Evolutionary conservation across 768 basidiomycete species (phyloP), one percentile per base, ranked within the genome.

Genomic region (Calocybe indica): DNA sequence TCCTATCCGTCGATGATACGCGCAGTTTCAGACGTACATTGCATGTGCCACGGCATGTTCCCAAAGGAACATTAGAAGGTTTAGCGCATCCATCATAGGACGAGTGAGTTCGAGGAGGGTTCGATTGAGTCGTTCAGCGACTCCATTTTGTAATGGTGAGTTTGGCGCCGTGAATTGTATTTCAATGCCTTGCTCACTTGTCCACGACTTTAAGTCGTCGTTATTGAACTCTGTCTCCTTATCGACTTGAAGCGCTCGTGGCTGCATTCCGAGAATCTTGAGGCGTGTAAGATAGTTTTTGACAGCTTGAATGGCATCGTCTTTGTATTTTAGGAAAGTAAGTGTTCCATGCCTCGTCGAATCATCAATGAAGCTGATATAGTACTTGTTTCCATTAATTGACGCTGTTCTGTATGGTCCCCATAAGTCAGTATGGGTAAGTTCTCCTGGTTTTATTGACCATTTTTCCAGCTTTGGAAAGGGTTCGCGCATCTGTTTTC

Each of bases 381-480:
- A 68, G 44, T 72, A 72, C 1, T 36, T 29, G 5, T 50, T 36
- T n/a, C 56, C 54, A 0, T 55, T 48, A 0, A 59, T 35, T 0
- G 36, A 65, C 12, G 46, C 43, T 0, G 60, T 44, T 0, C 52
- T 55, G 0, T 65, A 59, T 6, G 67, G 71, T 11, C 70, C 68
- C 69, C 73, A 75, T 1, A 75, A 13, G 49, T 74, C 64, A 0
- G 60, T 54, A 52, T 72, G 62, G 35, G 59, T 51, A 31, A 47
- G 30, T 28, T 58, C 52, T 33, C 58, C 56, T 2, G 48, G 41
- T 35, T 47, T 14, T 9, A 14, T 43, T n/a, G 55, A 55, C 15
- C 47, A 43, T 10, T 41, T 22, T 22, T 22, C 22, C 4, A 4
- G 22, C 22, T 22, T 22, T 4, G 4, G 22, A 4, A 22, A 22